phyloP scores from a whole-genome alignment of 257 asterid species.

The Fraxinus quadrangulata region DNA sequence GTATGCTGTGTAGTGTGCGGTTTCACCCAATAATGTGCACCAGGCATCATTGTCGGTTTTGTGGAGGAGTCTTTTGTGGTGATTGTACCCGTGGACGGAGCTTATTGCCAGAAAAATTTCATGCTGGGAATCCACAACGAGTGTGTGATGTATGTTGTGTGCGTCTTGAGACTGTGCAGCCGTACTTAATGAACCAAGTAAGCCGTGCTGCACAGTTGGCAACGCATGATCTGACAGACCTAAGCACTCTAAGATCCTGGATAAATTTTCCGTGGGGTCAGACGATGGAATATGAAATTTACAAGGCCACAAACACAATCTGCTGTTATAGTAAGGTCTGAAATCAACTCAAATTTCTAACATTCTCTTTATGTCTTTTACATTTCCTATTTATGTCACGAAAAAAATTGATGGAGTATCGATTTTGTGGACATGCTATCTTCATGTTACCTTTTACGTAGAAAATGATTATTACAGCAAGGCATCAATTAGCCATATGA shows the following conservation, averaged over 20 bases:
- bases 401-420: background rate
- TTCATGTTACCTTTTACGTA: background rate
- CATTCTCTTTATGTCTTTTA: background rate
- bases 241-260: constrained; percentile 99
- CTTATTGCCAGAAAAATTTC: constrained; percentile 81
- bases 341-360: background rate
- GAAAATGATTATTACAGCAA: background rate
- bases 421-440: background rate
- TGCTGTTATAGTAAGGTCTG: constrained; percentile 74
- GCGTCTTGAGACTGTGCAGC: constrained; percentile 87
- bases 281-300: constrained; percentile 94
- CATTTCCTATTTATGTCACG: background rate
- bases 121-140: constrained; percentile 70
- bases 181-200: constrained; percentile 79
- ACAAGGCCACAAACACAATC: constrained; percentile 88
- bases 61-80: constrained; percentile 93
- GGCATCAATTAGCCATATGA: background rate
- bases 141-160: constrained; percentile 97
- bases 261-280: constrained; percentile 99
- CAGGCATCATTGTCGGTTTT: constrained; percentile 95
- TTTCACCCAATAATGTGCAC: constrained; percentile 97
- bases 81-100: constrained; percentile 92
- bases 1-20: constrained; percentile 87
- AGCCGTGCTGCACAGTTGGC: constrained; percentile 95
- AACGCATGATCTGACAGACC: constrained; percentile 85